These are phyloP conservation scores for Cytospora schulzeri DNA, from an alignment of 2,329 filamentous ascomycete genomes.

Conservation along the genomic window DNA sequence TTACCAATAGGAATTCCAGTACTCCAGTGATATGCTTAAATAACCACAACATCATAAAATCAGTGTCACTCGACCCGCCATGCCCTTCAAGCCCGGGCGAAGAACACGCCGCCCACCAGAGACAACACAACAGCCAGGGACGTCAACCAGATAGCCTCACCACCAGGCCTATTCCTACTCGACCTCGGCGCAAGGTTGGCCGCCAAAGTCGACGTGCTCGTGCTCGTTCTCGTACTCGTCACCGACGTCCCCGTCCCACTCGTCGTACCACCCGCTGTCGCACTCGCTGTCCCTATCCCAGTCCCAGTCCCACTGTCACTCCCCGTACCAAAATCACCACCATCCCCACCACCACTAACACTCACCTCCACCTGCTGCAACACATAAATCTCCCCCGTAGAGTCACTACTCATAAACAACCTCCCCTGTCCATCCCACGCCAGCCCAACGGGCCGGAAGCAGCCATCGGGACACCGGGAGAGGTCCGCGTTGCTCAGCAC, in stretches of 20 bases:
- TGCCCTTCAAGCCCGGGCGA: constrained; percentile 22
- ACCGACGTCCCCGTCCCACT: no score
- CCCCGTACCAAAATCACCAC: neutral
- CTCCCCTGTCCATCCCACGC: constrained; percentile 53
- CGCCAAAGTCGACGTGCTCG: constrained; percentile 25
- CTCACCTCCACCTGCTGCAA: constrained; percentile 37
- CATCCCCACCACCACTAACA: constrained; percentile 4
- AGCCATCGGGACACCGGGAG: constrained; percentile 54
- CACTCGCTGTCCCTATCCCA: neutral
- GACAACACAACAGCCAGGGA: constrained; percentile 28
- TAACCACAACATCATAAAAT: no score
- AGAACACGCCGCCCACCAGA: constrained; percentile 29
- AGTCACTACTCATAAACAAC: constrained; percentile 64
- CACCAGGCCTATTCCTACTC: constrained; percentile 21
- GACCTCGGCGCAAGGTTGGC: constrained; percentile 29
- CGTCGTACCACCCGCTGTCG: neutral
- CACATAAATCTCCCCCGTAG: constrained; percentile 67
- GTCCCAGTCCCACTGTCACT: constrained; percentile 13
- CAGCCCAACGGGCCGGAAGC: constrained; percentile 66
- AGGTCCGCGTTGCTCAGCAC: constrained; percentile 59
- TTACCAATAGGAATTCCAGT: no score
- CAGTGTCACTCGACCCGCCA: neutral
- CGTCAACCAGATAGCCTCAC: constrained; percentile 25
- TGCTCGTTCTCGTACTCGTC: constrained; percentile 10
- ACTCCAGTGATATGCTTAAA: no score